A percentile compares a stretch with the other conserved stretches of the same genome.
Evolutionary conservation across 2,329 filamentous ascomycete species (phyloP).

Genomic region (Claviceps sp.): DNA sequence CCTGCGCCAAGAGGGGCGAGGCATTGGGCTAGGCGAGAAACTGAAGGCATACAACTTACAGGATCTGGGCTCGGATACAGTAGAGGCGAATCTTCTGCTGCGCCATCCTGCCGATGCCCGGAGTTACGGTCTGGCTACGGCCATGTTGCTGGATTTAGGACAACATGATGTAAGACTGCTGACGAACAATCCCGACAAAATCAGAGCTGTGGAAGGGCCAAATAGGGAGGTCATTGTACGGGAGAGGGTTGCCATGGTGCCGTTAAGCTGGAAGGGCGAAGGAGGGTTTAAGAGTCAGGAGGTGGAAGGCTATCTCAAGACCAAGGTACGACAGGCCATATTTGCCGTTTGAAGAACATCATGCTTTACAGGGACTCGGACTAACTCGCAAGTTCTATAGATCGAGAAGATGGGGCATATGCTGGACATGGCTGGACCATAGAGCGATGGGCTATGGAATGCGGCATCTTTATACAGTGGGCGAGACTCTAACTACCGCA

Average conservation of each 20-base stretch:
- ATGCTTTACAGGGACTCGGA: constrained; percentile 5
- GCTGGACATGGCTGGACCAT: constrained; percentile 38
- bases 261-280: constrained; percentile 78
- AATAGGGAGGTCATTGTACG: constrained; percentile 76
- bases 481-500: not conserved
- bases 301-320: constrained; percentile 86
- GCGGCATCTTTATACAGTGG: not conserved
- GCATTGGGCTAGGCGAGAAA: constrained; percentile 89
- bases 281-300: constrained; percentile 77
- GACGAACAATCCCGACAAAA: constrained; percentile 97
- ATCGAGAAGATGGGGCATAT: constrained; percentile 84
- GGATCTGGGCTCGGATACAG: constrained; percentile 92
- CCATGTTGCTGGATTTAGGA: constrained; percentile 80
- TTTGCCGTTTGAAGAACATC: not conserved
- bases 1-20: constrained; percentile 85
- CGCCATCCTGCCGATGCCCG: constrained; percentile 88
- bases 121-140: constrained; percentile 91
- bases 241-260: constrained; percentile 90
- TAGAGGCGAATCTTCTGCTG: constrained; percentile 84
- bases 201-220: constrained; percentile 84
- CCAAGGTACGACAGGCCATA: constrained; percentile 54
- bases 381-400: constrained; percentile 25
- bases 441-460: not conserved
- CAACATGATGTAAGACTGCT: constrained; percentile 66
- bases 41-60: constrained; percentile 97